phyloP scores from a whole-genome alignment of 2,329 filamentous ascomycete genomes.

The Orbilia oligospora region DNA sequence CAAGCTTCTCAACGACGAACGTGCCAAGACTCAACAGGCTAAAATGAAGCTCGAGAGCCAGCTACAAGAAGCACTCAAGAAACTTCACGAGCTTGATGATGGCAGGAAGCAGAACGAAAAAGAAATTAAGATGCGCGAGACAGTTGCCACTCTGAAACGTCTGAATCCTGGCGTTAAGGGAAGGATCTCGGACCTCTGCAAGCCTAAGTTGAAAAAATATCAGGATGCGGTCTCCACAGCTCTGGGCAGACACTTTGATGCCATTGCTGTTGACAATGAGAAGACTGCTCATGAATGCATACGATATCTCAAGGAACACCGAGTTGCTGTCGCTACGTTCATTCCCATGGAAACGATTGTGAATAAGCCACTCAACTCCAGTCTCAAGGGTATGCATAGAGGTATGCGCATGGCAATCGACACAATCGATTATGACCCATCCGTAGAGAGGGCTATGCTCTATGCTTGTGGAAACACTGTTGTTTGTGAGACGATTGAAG shows the following conservation, averaged over 20 bases:
- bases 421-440: conserved; percentile 91
- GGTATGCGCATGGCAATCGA: conserved; percentile 91
- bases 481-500: conserved; percentile 87
- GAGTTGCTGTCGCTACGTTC: conserved; percentile 89
- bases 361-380: conserved; percentile 89
- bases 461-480: conserved; percentile 96
- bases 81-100: conserved; percentile 87
- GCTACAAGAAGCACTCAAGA: conserved; percentile 82
- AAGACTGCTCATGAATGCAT: conserved; percentile 96
- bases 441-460: conserved; percentile 90
- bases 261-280: conserved; percentile 93
- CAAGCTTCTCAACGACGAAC: conserved; percentile 86
- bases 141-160: conserved; percentile 86
- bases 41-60: conserved; percentile 93
- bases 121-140: conserved; percentile 83
- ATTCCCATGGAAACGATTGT: conserved; percentile 98
- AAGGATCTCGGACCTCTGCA: conserved; percentile 90
- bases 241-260: conserved; percentile 92
- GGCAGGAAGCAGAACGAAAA: conserved; percentile 87
- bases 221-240: conserved; percentile 93
- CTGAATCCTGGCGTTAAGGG: conserved; percentile 94
- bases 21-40: conserved; percentile 83
- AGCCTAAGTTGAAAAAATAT: conserved; percentile 96
- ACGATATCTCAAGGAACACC: conserved; percentile 91
- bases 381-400: conserved; percentile 87